Evolutionary conservation across 2,329 filamentous ascomycete genomes (phyloP), one percentile per base, ranked within the genome.

Genomic region (Phyllosticta paracitricarpa): DNA sequence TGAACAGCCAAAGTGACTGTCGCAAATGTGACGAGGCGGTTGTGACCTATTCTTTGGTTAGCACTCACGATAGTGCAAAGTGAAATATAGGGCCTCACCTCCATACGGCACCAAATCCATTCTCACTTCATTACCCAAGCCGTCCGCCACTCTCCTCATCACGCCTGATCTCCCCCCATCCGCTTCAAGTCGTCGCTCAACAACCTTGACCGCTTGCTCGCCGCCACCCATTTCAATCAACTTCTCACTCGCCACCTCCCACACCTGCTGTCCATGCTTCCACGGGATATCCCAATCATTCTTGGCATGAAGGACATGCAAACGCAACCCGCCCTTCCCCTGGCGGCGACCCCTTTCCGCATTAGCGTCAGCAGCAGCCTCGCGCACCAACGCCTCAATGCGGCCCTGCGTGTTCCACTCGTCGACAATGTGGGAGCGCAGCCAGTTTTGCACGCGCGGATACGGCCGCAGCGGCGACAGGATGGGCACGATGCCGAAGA

Each of bases 241-340:
- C 57, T n/a, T 35, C 1, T 58, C 59, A 57, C 73, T 67, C 8
- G 73, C 63, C 1, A 64, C 66, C 40, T 58, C 58, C 51, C 67
- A 74, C 40, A 74, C 51, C 0, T 61, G 72, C 53, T 72, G 66
- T 30, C 85, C 84, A 68, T 91, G 86, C 1, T 77, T 81, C 76
- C 84, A 93, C 0, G 89, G 86, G 63, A 97, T 96, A 67, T 96
- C 90, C 62, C 78, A 77, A 71, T 97, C 93, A 68, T 96, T 84
- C 59, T 82, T 81, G 17, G 91, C 89, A 68, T 97, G 93, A 2
- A 97, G 76, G 52, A 97, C 77, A 53, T 83, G 85, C 22, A 97
- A 75, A 24, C 86, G 81, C 9, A 94, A 61, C 17, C 40, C 17
- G n/a, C 3, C n/a, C 14, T 5, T 48, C 14, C 12, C 17, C 17